A percentile compares a stretch with the other conserved stretches of the same genome.
These are phyloP conservation scores for Purshia tridentata DNA, from an alignment of 306 rosid genomes.

Conservation along the genomic window DNA sequence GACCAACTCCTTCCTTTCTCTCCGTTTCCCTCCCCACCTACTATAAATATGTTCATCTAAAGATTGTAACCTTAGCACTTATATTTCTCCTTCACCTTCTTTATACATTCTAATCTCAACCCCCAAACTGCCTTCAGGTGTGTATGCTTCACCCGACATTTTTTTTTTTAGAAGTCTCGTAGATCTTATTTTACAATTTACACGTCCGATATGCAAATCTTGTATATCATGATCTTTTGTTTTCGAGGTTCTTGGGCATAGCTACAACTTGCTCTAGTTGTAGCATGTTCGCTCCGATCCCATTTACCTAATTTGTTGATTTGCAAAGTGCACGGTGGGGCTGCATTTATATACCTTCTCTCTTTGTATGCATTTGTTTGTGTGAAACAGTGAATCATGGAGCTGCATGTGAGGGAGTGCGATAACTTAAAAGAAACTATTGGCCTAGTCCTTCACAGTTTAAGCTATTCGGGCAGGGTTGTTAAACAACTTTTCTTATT, in stretches of 20 bases:
- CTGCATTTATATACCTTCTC: no score
- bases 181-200: no score
- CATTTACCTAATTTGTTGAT: no score
- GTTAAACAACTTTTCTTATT: neutral
- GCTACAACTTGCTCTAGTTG: no score
- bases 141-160: neutral
- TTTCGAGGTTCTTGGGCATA: no score
- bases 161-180: neutral
- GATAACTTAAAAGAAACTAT: neutral
- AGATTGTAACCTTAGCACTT: constrained; percentile 4
- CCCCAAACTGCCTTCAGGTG: constrained; percentile 17
- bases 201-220: neutral
- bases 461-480: neutral
- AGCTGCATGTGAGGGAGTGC: neutral
- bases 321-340: no score
- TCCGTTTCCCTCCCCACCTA: neutral
- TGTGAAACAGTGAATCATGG: no score
- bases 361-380: no score
- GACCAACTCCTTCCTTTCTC: constrained; percentile 22
- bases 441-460: neutral
- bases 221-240: no score
- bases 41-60: neutral
- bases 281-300: no score
- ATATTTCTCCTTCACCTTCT: neutral
- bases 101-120: neutral